Percentiles rank a stretch among this genome's conserved stretches.
Evolutionary conservation across 2,329 filamentous ascomycete genomes (phyloP).

Genomic region (Xylariaceae sp.): DNA sequence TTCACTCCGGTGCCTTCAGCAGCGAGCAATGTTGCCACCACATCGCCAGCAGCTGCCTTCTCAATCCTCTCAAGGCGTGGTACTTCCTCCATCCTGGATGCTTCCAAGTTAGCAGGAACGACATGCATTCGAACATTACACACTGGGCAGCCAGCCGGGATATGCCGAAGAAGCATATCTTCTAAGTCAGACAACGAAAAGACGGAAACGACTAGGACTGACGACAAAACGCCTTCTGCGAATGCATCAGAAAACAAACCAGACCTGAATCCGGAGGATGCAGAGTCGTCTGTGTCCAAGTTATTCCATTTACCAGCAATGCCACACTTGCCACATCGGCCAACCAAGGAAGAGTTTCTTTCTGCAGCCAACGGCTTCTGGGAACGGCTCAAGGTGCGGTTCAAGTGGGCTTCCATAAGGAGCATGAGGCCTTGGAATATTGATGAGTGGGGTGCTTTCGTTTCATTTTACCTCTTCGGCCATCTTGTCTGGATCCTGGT

Average conservation of each 20-base stretch:
- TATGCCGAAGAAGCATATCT: slow-evolving; percentile 30
- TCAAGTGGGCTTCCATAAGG: slow-evolving; percentile 97
- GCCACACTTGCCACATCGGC: slow-evolving; percentile 75
- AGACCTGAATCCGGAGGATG: slow-evolving; percentile 21
- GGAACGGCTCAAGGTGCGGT: slow-evolving; percentile 81
- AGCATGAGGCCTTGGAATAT: slow-evolving; percentile 91
- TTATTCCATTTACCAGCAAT: slow-evolving; percentile 49
- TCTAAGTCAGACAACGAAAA: slow-evolving; percentile 30
- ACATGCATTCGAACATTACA: slow-evolving; percentile 35
- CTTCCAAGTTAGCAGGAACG: slow-evolving; percentile 35
- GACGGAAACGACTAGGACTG: slow-evolving; percentile 14
- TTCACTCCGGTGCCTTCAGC: slow-evolving; percentile 37
- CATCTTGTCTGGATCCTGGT: slow-evolving; percentile 95
- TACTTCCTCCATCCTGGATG: slow-evolving; percentile 29
- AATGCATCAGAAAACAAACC: slow-evolving; percentile 16
- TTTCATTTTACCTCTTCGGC: slow-evolving; percentile 88
- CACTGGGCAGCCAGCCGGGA: slow-evolving; percentile 22
- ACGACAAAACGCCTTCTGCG: slow-evolving; percentile 19
- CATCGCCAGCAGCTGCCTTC: slow-evolving; percentile 38
- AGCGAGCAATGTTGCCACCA: slow-evolving; percentile 36
- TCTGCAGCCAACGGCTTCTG: slow-evolving; percentile 90
- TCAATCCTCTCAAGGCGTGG: slow-evolving; percentile 30
- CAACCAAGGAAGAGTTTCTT: slow-evolving; percentile 88
- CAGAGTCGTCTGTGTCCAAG: slow-evolving; percentile 46
- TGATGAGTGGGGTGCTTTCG: slow-evolving; percentile 92